Conservation (phyloP, 1,139 yeast genomes). For the Schwanniomyces etchellsii region DNA sequence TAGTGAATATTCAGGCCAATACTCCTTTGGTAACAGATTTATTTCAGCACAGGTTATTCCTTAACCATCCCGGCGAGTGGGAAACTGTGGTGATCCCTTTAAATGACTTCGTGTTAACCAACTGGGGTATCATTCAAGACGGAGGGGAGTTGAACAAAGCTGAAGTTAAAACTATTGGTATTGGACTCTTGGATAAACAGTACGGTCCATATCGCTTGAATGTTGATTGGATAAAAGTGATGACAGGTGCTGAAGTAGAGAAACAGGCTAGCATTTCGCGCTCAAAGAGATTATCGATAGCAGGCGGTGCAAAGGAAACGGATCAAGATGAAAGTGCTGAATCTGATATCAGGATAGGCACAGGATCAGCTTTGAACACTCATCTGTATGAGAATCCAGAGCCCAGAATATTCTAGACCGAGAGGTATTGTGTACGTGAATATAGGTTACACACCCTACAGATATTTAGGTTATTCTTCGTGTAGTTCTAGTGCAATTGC, state of each 20-base stretch:
- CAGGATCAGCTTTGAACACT: slow-evolving; percentile 4
- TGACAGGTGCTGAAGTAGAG: slow-evolving; percentile 50
- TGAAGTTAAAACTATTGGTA: slow-evolving; percentile 68
- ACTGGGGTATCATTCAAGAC: slow-evolving; percentile 76
- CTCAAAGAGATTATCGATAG: slow-evolving; percentile 18
- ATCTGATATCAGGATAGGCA: background rate
- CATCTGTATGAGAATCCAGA: slow-evolving; percentile 1
- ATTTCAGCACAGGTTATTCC: slow-evolving; percentile 75
- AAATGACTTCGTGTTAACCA: slow-evolving; percentile 75
- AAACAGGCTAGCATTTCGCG: slow-evolving; percentile 30
- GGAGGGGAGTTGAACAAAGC: slow-evolving; percentile 55
- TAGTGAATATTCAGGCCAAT: slow-evolving; percentile 77
- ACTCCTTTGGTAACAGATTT: slow-evolving; percentile 74
- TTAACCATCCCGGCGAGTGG: slow-evolving; percentile 75
- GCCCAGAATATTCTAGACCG: background rate
- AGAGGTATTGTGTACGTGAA: background rate
- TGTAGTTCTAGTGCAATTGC: too few species aligned
- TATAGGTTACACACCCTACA: background rate
- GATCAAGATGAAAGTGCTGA: slow-evolving; percentile 12
- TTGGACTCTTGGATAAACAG: slow-evolving; percentile 74
- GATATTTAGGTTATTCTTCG: background rate
- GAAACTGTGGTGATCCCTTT: slow-evolving; percentile 77
- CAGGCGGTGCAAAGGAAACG: slow-evolving; percentile 6
- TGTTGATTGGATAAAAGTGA: slow-evolving; percentile 69
- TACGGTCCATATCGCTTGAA: slow-evolving; percentile 72